Base-by-base conservation (phyloP, 164 flowering plant species). In the Piper longum region DNA sequence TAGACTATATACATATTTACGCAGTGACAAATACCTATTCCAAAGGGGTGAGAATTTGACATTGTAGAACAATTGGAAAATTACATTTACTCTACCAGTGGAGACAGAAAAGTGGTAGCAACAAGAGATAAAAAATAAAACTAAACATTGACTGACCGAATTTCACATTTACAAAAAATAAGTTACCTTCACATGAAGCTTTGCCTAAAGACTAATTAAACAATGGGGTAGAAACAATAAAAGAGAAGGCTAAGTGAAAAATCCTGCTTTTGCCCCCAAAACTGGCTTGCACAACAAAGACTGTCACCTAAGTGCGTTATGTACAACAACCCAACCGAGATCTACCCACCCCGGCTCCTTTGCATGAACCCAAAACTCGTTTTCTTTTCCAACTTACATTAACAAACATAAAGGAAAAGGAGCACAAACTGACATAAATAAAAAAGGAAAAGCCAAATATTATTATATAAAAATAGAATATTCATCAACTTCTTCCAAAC, bases 321-420 rank as follows among this genome's bases (percentile, higher is more conserved):
- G 39, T 52, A 63, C 56, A 52, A 9, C 39, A 45, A 62, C 18
- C 45, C 55, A 12, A 19, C 16, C 40, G 65, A 63, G 65, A 63
- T 63, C 65, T 63, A 63, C 19, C 45, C 18, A 8, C 54, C 44
- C 44, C 65, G 39, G 65, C 26, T 63, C 54, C 54, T 52, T 6
- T 17, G 54, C 57, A 43, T 54, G 42, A 63, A 52, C 16, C 41
- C 54, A 39, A 43, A 63, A 63, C 65, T 26, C 65, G 65, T 52
- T 63, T 62, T 36, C 65, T 52, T 19, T 18, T 44, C 41, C 18
- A 51, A 26, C 56, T 62, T 51, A 57, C 58, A 63, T 44, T 39
- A 54, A 52, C 57, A 45, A 3, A 57, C 60, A 36, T 26, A 18
- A 57, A 19, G 60, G 41, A 41, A 59, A 12, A 16, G 9, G 16